A percentile compares a stretch with the other conserved stretches of the same genome.
These are phyloP conservation scores for Fusarium domesticum DNA, from an alignment of 2,329 filamentous ascomycete species.

Conservation along the genomic window DNA sequence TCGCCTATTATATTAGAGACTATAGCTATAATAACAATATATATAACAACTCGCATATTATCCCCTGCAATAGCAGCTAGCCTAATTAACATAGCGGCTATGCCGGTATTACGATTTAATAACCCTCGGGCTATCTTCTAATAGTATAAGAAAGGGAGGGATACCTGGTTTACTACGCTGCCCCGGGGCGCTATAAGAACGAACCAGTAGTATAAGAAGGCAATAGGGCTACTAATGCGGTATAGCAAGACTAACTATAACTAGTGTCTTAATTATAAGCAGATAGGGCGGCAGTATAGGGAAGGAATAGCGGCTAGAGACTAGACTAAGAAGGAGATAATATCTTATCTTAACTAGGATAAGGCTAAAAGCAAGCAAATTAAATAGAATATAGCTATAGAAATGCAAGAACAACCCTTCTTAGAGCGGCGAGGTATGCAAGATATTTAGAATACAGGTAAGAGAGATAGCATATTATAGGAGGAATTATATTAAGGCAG, in stretches of 20 bases:
- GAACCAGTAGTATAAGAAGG: conserved; percentile 4
- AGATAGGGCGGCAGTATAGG: not conserved
- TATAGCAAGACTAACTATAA: conserved; percentile 3
- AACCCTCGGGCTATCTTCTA: conserved; percentile 6
- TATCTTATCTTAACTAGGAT: conserved; percentile 4
- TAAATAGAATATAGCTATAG: not conserved
- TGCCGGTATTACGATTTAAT: not conserved
- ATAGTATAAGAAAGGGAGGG: conserved; percentile 2
- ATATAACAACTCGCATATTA: not conserved
- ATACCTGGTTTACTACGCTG: conserved; percentile 2
- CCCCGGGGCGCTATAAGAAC: not conserved
- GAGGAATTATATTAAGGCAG: not conserved
- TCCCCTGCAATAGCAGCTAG: not conserved
- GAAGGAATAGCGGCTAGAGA: not conserved
- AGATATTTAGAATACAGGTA: not conserved
- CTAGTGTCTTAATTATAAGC: conserved; percentile 4
- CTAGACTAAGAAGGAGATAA: conserved; percentile 1
- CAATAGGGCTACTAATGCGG: not conserved
- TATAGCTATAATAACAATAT: conserved; percentile 1
- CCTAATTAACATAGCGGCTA: not conserved
- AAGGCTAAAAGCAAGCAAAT: not conserved
- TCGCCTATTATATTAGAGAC: not conserved
- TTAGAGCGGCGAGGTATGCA: not conserved
- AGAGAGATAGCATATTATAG: conserved; percentile 2
- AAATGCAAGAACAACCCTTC: not conserved